phyloP scores from a whole-genome alignment of 1,284 basidiomycete genomes.

The Tilletia setariae region DNA sequence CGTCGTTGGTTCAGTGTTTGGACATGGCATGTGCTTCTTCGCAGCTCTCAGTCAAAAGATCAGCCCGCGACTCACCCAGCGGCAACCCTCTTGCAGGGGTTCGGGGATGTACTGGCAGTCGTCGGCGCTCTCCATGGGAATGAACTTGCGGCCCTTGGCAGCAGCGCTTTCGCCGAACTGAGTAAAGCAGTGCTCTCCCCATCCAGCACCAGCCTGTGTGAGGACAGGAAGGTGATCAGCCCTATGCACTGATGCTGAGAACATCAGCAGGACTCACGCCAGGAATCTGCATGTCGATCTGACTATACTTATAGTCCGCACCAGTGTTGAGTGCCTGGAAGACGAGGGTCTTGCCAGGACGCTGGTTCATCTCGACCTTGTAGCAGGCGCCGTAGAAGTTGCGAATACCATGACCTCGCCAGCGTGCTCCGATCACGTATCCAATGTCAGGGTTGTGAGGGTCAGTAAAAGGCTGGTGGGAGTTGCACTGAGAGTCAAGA shows the following conservation, averaged over 20 bases:
- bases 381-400: slow-evolving; percentile 7
- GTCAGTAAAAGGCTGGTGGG: not conserved
- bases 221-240: not conserved
- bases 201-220: not conserved
- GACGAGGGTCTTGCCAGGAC: slow-evolving; percentile 12
- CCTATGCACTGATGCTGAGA: no score
- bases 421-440: not conserved
- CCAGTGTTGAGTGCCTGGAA: slow-evolving; percentile 9
- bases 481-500: no score
- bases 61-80: slow-evolving; percentile 7
- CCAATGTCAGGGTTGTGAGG: not conserved
- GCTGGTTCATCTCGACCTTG: not conserved
- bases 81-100: not conserved
- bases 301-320: not conserved
- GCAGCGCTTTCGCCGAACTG: not conserved
- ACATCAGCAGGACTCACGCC: not conserved
- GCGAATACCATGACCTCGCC: not conserved
- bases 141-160: not conserved
- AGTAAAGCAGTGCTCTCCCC: not conserved
- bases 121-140: not conserved
- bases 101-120: not conserved
- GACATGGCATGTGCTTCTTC: not conserved
- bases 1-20: no score
- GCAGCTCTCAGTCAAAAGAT: not conserved
- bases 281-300: slow-evolving; percentile 12